Base-by-base conservation (phyloP, 2,329 filamentous ascomycete species). In the Aspergillus sp. region DNA sequence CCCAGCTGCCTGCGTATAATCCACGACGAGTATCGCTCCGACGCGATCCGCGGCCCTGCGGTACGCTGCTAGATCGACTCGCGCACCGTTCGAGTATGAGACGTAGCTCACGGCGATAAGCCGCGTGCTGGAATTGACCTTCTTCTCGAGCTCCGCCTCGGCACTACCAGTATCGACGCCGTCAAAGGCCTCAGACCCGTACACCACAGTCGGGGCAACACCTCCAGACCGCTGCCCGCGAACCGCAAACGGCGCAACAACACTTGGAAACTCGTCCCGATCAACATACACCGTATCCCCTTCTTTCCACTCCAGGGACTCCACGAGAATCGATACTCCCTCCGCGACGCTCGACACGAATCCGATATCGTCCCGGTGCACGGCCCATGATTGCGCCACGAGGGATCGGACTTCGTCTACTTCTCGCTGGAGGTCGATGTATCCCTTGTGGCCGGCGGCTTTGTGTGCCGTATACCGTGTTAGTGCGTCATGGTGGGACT, bases 1-100 rank as follows among this genome's bases (percentile, higher is more conserved):
- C 6, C 53, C 53, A n/a, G 53, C 53, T 15, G 53, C 53, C 45
- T 54, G 53, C 25, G 23, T 54, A n/a, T 54, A 47, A 13, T 47
- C 53, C 7, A 54, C 41, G 41, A 54, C 11, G 9, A 54, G 53
- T 23, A 54, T 46, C 13, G 53, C 41, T 4, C 41, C 23, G 8
- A 31, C 53, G 3, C 17, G 25, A 8, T 54, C 53, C 4, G 53
- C 25, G 9, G 45, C 7, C 4, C 8, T 19, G 15, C 53, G 53
- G 41, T 54, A 34, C 13, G 9, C 11, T 1, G 41, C 7, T 4
- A 47, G 25, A 43, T 46, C 53, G 9, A 54, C 17, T 1, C 53
- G 41, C 4, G 53, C 23, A 8, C 38, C 34, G n/a, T 46, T 46
- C 2, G 46, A 23, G 17, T 54, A 54, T 6, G 41, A 54, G 8